Percentiles rank a stretch among this genome's conserved stretches.
phyloP scores from a whole-genome alignment of 805 yeast genomes.

The Tetrapisispora fleetii region DNA sequence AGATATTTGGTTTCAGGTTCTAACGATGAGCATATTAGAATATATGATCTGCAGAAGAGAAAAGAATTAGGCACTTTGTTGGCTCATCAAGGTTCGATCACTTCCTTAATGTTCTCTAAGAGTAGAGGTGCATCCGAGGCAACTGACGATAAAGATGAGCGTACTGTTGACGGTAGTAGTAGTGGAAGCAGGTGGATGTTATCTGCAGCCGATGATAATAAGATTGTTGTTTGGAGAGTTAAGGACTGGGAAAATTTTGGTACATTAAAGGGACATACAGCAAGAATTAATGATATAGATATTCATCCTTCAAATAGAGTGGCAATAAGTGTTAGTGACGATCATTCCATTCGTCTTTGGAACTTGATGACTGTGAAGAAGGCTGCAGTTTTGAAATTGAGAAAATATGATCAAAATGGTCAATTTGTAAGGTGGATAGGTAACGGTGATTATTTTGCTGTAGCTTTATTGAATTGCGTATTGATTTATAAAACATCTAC shows the following conservation, averaged over 20 bases:
- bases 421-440: constrained; percentile 59
- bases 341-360: constrained; percentile 81
- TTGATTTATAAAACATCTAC: constrained; percentile 54
- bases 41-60: constrained; percentile 87
- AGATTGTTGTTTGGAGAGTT: constrained; percentile 84
- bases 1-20: constrained; percentile 88
- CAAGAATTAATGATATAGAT: constrained; percentile 72
- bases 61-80: constrained; percentile 86
- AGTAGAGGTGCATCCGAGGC: constrained; percentile 30
- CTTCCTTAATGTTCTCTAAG: constrained; percentile 60
- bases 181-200: constrained; percentile 62
- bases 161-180: constrained; percentile 30
- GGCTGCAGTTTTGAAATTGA: constrained; percentile 73
- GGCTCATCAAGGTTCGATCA: constrained; percentile 83
- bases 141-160: constrained; percentile 3
- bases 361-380: constrained; percentile 93
- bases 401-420: constrained; percentile 56
- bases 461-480: constrained; percentile 60
- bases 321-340: constrained; percentile 83
- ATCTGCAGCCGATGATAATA: constrained; percentile 86
- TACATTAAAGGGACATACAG: constrained; percentile 78
- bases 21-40: constrained; percentile 90
- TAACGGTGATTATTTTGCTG: constrained; percentile 61
- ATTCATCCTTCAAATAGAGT: constrained; percentile 86
- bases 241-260: constrained; percentile 95